A percentile compares a stretch with the other conserved stretches of the same genome.
phyloP scores from a whole-genome alignment of 139 green algal species.

The Tetradesmus obliquus region DNA sequence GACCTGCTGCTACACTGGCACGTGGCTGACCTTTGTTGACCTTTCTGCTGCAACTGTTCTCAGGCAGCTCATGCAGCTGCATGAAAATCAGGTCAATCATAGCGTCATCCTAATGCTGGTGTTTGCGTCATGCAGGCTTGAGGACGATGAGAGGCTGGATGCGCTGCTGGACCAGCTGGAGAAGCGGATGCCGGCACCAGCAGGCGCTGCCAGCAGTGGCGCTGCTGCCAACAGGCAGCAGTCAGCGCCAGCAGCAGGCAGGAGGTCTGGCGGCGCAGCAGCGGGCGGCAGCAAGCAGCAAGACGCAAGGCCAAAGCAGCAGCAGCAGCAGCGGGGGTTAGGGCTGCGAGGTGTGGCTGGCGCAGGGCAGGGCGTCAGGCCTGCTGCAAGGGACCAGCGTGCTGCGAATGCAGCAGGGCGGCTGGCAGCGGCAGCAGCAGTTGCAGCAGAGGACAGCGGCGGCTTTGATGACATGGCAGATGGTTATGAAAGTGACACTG shows the following conservation, averaged over 20 bases:
- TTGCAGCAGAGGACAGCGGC: neutral
- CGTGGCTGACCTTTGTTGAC: too few relatives aligned
- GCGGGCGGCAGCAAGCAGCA: neutral
- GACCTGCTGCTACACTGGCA: too few relatives aligned
- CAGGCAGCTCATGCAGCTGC: neutral
- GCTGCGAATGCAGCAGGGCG: neutral
- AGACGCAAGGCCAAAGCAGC: neutral
- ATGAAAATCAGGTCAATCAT: too few relatives aligned
- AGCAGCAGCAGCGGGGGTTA: neutral
- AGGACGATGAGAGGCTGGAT: conserved; percentile 67
- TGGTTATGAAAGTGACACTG: neutral
- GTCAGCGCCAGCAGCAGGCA: neutral
- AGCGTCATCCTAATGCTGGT: too few relatives aligned
- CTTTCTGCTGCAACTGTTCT: too few relatives aligned
- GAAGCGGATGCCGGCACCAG: conserved; percentile 28
- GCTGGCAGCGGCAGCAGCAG: neutral
- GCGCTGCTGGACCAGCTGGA: conserved; percentile 60
- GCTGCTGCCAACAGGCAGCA: neutral
- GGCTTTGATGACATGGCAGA: neutral
- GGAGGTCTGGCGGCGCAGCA: neutral
- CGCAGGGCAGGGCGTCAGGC: neutral
- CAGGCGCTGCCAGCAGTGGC: neutral
- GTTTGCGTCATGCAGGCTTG: conserved; percentile 49
- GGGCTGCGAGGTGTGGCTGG: neutral
- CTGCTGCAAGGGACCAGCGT: conserved; percentile 14